phyloP scores from a whole-genome alignment of 352 stramenopile genomes.

The Poterioochromonas sp. region DNA sequence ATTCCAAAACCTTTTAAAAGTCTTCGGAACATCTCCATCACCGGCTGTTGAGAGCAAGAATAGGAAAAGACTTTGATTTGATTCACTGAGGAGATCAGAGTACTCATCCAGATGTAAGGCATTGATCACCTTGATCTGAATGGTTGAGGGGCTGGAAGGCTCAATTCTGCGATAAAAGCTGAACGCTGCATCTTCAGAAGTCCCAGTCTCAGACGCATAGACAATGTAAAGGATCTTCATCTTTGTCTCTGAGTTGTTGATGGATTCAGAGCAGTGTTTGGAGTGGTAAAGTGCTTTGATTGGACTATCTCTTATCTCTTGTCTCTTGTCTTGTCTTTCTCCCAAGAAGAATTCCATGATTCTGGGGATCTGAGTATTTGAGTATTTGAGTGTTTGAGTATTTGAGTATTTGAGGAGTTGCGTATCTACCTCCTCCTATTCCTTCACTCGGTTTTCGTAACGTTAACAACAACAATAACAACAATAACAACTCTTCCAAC shows the following conservation, averaged over 20 bases:
- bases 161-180: conserved; percentile 47
- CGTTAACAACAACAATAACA: too few species aligned
- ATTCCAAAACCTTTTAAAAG: conserved; percentile 72
- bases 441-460: too few species aligned
- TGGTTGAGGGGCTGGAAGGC: conserved; percentile 55
- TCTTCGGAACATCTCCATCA: conserved; percentile 76
- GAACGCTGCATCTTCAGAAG: conserved; percentile 58
- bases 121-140: conserved; percentile 48
- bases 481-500: too few species aligned
- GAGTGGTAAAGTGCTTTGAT: too few species aligned
- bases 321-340: too few species aligned
- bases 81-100: not conserved
- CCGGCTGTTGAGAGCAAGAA: conserved; percentile 80
- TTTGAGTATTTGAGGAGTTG: too few species aligned
- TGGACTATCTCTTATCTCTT: too few species aligned
- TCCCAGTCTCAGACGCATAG: conserved; percentile 77
- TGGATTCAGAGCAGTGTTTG: not conserved
- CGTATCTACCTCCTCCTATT: too few species aligned
- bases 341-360: too few species aligned
- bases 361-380: too few species aligned
- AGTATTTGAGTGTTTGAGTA: too few species aligned
- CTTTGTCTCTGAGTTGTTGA: not conserved
- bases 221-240: conserved; percentile 50
- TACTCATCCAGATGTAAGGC: conserved; percentile 41
- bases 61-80: conserved; percentile 51